Percentiles rank a stretch among this genome's conserved stretches.
These are phyloP conservation scores for Curvularia hawaiiensis DNA, from an alignment of 2,329 filamentous ascomycete genomes.

Conservation along the genomic window DNA sequence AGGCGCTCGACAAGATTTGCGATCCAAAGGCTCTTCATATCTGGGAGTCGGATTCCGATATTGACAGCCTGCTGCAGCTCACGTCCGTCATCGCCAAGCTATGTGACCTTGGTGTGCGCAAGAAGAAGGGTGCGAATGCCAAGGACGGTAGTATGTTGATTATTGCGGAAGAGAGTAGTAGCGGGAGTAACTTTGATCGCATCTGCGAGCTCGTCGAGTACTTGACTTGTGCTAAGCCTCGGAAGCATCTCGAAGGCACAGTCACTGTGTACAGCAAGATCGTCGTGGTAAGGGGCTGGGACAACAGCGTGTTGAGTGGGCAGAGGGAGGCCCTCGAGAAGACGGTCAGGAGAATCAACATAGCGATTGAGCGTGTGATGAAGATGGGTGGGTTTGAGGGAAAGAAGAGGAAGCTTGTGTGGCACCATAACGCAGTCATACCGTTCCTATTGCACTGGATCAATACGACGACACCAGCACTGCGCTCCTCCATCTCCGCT, in stretches of 20 bases:
- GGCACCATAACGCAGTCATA: constrained; percentile 43
- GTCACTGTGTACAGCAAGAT: constrained; percentile 33
- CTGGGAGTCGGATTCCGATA: constrained; percentile 42
- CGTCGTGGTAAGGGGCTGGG: constrained; percentile 38
- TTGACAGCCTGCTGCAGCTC: constrained; percentile 40
- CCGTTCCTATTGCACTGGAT: constrained; percentile 38
- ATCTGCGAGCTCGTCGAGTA: constrained; percentile 38
- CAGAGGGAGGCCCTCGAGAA: constrained; percentile 20
- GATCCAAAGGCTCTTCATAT: constrained; percentile 34
- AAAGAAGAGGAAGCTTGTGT: constrained; percentile 31
- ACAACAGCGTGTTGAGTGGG: constrained; percentile 19
- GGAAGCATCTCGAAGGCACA: constrained; percentile 33
- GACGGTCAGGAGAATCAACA: constrained; percentile 33
- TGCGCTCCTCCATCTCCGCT: constrained; percentile 29
- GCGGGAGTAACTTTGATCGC: constrained; percentile 28
- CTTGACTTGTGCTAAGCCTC: constrained; percentile 27
- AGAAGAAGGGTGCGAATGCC: constrained; percentile 16
- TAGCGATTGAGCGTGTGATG: constrained; percentile 28
- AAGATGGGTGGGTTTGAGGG: constrained; percentile 16
- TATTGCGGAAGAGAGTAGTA: constrained; percentile 28
- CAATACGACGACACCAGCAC: constrained; percentile 28
- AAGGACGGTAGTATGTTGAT: constrained; percentile 36
- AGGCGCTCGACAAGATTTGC: constrained; percentile 29
- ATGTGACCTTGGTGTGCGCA: constrained; percentile 28
- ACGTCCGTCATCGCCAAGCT: constrained; percentile 39